phyloP scores from a whole-genome alignment of 495 filamentous ascomycete species.

The Aspergillus ellipticus region DNA sequence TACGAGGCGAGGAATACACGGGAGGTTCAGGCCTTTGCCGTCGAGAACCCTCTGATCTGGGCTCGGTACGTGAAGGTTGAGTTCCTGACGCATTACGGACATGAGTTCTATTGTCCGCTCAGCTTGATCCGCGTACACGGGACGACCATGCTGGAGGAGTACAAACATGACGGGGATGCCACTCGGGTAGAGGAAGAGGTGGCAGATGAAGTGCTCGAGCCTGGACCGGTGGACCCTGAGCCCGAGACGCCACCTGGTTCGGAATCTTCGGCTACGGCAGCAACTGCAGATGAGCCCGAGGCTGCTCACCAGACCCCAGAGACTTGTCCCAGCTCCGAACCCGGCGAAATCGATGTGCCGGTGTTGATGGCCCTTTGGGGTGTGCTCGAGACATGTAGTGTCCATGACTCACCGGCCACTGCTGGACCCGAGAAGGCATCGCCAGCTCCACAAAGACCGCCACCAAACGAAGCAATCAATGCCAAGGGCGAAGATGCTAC shows the following conservation, averaged over 20 bases:
- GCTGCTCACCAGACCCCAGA: background rate
- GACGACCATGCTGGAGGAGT: slow-evolving; percentile 93
- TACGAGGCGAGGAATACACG: slow-evolving; percentile 89
- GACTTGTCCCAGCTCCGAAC: slow-evolving; percentile 15
- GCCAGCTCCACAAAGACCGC: slow-evolving; percentile 4
- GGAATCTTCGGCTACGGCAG: background rate
- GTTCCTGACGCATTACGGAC: slow-evolving; percentile 89
- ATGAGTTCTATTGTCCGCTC: slow-evolving; percentile 93
- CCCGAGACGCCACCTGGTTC: slow-evolving; percentile 6
- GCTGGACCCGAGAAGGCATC: slow-evolving; percentile 7
- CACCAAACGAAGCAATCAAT: slow-evolving; percentile 6
- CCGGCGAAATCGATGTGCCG: slow-evolving; percentile 14
- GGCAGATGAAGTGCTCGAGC: slow-evolving; percentile 32
- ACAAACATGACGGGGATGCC: slow-evolving; percentile 70
- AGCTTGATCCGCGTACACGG: slow-evolving; percentile 90
- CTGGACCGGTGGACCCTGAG: slow-evolving; percentile 38
- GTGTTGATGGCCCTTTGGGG: slow-evolving; percentile 9
- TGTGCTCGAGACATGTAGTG: slow-evolving; percentile 16
- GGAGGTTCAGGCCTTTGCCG: slow-evolving; percentile 87
- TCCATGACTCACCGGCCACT: slow-evolving; percentile 13
- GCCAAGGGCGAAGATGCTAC: slow-evolving; percentile 2
- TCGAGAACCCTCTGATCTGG: slow-evolving; percentile 93
- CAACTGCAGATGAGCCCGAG: background rate
- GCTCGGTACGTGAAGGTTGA: slow-evolving; percentile 89
- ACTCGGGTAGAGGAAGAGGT: slow-evolving; percentile 56